Base-by-base conservation (phyloP, 179 eudicot species). In the Actinidia chinensis region DNA sequence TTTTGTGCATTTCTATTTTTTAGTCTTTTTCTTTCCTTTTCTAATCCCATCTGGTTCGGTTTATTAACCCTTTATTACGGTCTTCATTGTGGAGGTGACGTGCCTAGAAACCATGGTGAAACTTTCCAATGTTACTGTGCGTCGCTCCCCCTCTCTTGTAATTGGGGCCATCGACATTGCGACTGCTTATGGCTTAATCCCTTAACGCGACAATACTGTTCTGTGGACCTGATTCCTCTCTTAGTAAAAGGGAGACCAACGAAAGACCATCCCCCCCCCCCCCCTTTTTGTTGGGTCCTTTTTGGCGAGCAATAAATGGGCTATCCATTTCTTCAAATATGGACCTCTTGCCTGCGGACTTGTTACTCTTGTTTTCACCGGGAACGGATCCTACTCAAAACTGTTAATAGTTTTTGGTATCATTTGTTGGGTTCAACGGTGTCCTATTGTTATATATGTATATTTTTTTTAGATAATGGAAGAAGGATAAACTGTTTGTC, bases 261-360 rank as follows among this genome's bases (percentile, higher is more conserved):
- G 92, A n/a, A 78, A 56, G 85, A 63, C 73, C 85, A 83, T 10
- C 63, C n/a, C n/a, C n/a, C n/a, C n/a, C n/a, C n/a, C n/a, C n/a
- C n/a, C n/a, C n/a, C n/a, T n/a, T n/a, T n/a, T n/a, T 82, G 22
- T 79, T 81, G 33, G 86, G 97, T 78, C 91, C 91, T 69, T 95
- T 93, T 87, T 89, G 86, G 78, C 86, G 92, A n/a, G 88, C 89
- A 68, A 87, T 90, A 71, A 81, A 85, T 81, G 97, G 90, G 61
- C 79, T 95, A 59, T 84, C 90, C 58, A 85, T 54, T 93, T 97
- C 54, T 93, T 93, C 82, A 95, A 84, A 89, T 80, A 84, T 76
- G 97, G 97, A 66, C 91, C 97, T 60, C 93, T 95, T 79, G n/a
- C 97, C 98, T 40, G 98, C 91, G 80, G 98, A 95, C 65, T 84